These are phyloP conservation scores for Venturia aucupariae DNA, from an alignment of 2,329 filamentous ascomycete genomes.

Conservation along the genomic window DNA sequence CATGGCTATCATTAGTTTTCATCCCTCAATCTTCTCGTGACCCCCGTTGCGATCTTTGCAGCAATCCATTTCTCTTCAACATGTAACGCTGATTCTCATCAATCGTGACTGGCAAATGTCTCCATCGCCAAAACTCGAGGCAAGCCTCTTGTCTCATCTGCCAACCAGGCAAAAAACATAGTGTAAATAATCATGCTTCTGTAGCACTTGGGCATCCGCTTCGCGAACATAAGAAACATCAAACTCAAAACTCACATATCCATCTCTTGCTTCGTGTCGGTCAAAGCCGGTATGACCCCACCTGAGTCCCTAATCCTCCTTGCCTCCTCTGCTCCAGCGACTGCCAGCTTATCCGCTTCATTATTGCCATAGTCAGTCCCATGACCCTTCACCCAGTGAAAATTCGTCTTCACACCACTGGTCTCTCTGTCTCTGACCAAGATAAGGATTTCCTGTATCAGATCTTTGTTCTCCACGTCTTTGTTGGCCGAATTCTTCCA, in stretches of 20 bases:
- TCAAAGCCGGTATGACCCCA: background rate
- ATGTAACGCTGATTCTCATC: background rate
- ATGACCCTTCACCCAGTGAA: conserved; percentile 90
- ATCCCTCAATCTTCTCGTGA: background rate
- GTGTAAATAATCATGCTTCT: background rate
- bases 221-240: background rate
- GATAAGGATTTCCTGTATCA: conserved; percentile 63
- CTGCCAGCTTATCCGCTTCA: conserved; percentile 70
- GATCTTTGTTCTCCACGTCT: conserved; percentile 75
- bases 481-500: conserved; percentile 69
- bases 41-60: background rate
- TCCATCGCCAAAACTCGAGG: too few species aligned
- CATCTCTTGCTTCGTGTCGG: background rate
- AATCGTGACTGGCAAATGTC: too few species aligned
- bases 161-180: background rate
- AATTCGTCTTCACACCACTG: conserved; percentile 54
- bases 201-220: background rate
- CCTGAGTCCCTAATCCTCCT: conserved; percentile 14
- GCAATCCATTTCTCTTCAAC: background rate
- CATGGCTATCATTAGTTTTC: background rate
- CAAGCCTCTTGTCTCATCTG: background rate
- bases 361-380: conserved; percentile 62
- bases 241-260: background rate
- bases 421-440: conserved; percentile 61
- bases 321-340: conserved; percentile 48